A percentile compares a stretch with the other conserved stretches of the same genome.
Evolutionary conservation across 306 rosid genomes (phyloP).

Genomic region (Casuarina equisetifolia): DNA sequence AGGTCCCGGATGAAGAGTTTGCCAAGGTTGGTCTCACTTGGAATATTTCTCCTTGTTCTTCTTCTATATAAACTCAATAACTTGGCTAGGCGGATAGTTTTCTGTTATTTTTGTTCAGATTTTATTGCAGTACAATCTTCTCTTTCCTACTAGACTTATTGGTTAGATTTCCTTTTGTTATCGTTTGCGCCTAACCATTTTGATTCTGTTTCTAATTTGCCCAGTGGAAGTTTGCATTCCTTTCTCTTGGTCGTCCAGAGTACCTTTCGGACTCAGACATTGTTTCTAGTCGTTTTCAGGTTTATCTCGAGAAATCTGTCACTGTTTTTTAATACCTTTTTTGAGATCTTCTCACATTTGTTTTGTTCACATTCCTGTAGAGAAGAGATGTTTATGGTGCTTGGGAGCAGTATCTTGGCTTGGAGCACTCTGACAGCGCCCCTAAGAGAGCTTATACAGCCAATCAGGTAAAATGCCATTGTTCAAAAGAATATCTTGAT

Average conservation of each 20-base stretch:
- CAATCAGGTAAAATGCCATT: slow-evolving; percentile 55
- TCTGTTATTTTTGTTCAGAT: background rate
- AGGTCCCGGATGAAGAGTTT: slow-evolving; percentile 84
- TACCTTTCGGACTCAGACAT: slow-evolving; percentile 81
- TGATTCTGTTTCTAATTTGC: slow-evolving; percentile 7
- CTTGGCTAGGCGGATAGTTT: slow-evolving; percentile 22
- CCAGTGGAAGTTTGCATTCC: slow-evolving; percentile 93
- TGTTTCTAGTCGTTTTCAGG: slow-evolving; percentile 86
- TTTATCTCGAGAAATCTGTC: slow-evolving; percentile 22
- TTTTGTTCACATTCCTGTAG: slow-evolving; percentile 38
- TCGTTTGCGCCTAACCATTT: slow-evolving; percentile 7
- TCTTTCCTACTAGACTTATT: background rate
- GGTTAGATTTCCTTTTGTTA: background rate
- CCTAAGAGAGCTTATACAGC: slow-evolving; percentile 78
- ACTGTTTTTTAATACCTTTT: slow-evolving; percentile 8
- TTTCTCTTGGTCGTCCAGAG: slow-evolving; percentile 88
- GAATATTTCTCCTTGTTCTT: slow-evolving; percentile 1
- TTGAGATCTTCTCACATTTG: slow-evolving; percentile 14
- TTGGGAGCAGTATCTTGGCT: slow-evolving; percentile 95
- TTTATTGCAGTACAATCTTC: background rate
- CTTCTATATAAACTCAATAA: background rate
- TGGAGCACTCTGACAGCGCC: slow-evolving; percentile 89
- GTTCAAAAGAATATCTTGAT: background rate
- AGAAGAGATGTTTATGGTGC: slow-evolving; percentile 95
- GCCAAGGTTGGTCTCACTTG: slow-evolving; percentile 55